Evolutionary conservation across 176 grass and related monocot genomes (phyloP), one percentile per base, ranked within the genome.

Genomic region (Aegilops longissima): DNA sequence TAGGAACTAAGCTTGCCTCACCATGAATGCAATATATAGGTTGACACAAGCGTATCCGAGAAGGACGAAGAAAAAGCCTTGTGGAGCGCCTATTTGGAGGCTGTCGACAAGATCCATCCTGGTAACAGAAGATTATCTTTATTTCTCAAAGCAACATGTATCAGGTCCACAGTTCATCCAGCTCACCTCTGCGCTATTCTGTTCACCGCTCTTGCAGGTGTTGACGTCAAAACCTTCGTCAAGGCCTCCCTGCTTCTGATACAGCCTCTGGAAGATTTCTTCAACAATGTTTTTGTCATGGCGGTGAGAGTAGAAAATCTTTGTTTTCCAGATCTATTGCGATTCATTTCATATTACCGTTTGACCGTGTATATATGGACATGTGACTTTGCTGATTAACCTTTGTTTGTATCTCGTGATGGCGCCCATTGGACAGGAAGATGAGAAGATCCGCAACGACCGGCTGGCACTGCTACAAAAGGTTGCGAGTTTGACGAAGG

Each of bases 211-310:
- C 62, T 21, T 87, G 12, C 89, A 98, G 96, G 88, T 27, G 81
- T 94, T 24, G 87, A 92, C 82, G 79, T 98, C 58, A 88, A 83
- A 89, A 86, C 78, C 59, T 98, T 98, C 35, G 82, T 68, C 0
- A 72, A 94, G 38, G 92, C 90, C 30, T 98, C 96, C 63, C 67
- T 95, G 59, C 30, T 88, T 25, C 86, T 98, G 75, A 83, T 92
- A 74, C 92, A 91, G 58, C 93, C 96, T 12, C 82, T 98, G 33
- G 92, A 98, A 65, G 96, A 98, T 95, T 98, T 98, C 84, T 98
- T 98, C 75, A 90, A 91, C 67, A 94, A 89, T 34, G 93, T 98
- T 29, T 98, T 92, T 14, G 96, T 98, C 30, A 98, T 98, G 96
- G 96, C 59, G 77, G 96, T 98, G 91, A 90, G 93, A 45, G 42